Conservation (phyloP, 164 flowering plant genomes). For the Stephania japonica region DNA sequence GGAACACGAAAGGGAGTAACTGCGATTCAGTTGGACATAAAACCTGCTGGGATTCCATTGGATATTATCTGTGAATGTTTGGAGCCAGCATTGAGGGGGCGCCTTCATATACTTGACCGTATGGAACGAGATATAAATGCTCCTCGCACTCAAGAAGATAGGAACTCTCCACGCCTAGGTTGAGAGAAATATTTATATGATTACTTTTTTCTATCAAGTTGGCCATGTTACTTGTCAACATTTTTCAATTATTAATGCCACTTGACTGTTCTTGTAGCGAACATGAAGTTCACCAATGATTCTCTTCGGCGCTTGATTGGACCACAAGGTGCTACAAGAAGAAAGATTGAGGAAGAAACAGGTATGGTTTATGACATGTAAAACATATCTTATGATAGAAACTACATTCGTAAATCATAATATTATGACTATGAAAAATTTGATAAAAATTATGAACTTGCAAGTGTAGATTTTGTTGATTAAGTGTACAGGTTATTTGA, state of each 20-base stretch:
- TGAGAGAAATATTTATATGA: neutral
- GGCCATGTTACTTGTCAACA: neutral
- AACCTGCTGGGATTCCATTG: slow-evolving; percentile 96
- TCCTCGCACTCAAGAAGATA: slow-evolving; percentile 68
- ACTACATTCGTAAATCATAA: too few relatives aligned
- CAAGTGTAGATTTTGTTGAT: too few relatives aligned
- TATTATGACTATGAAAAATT: too few relatives aligned
- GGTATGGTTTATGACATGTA: slow-evolving; percentile 31
- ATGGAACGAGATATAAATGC: slow-evolving; percentile 79
- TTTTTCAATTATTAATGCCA: slow-evolving; percentile 1
- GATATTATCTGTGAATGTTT: slow-evolving; percentile 81
- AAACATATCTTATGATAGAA: too few relatives aligned
- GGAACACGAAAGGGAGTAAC: slow-evolving; percentile 89
- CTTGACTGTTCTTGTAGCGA: slow-evolving; percentile 41
- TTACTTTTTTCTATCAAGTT: neutral
- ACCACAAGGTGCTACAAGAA: slow-evolving; percentile 71
- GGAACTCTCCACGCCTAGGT: slow-evolving; percentile 73
- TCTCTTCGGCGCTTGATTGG: slow-evolving; percentile 81
- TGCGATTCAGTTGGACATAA: slow-evolving; percentile 93
- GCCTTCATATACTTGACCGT: slow-evolving; percentile 79
- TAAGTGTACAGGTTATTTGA: too few relatives aligned
- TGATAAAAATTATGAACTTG: too few relatives aligned
- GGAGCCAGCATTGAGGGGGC: slow-evolving; percentile 77
- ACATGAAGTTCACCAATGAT: slow-evolving; percentile 69
- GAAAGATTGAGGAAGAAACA: slow-evolving; percentile 85